Evolutionary conservation across 2,329 filamentous ascomycete genomes (phyloP), one percentile per base, ranked within the genome.

Genomic region (Grosmannia huntii): DNA sequence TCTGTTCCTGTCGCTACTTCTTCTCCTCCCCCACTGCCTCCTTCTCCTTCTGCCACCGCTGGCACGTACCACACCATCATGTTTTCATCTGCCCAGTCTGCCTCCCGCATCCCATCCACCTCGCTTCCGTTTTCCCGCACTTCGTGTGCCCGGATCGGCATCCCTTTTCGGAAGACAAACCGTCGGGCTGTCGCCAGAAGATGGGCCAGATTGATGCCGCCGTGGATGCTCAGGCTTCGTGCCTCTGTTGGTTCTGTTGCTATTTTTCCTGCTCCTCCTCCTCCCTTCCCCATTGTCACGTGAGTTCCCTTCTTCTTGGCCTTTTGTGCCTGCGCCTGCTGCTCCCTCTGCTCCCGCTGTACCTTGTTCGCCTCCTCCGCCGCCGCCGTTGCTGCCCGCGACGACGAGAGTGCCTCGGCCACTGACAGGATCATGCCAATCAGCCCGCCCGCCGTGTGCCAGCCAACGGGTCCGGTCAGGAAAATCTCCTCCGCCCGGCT

Each of bases 31-130:
- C 19, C 27, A 4, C 4, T 19, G 2, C 27, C 21, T 2, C 11
- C 38, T 3, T 66, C 57, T 60, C 62, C 55, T 55, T 66, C 56
- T 57, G 66, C 58, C 72, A 73, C 58, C 58, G 71, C 46, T 0
- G 87, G 81, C 66, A 97, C 77, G 52, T 89, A 85, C 92, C 92
- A 97, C 1, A 96, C 87, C 59, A 84, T 83, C 58, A 96, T 82
- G 62, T 85, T 84, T 12, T 82, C 76, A 68, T 97, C 92, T 59
- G 81, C 70, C 80, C 83, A 95, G 55, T 89, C 84, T 0, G 90
- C 88, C 52, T 74, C 71, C 73, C 77, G 85, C 25, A 60, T 2
- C 9, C 50, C 27, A 1, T 41, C 21, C 25, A 16, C 33, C 4
- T 19, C 52, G 23, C 36, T 38, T 14, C 36, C 36, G 12, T 38